phyloP scores from a whole-genome alignment of 2,329 filamentous ascomycete species.

The Neoarthrinium moseri region DNA sequence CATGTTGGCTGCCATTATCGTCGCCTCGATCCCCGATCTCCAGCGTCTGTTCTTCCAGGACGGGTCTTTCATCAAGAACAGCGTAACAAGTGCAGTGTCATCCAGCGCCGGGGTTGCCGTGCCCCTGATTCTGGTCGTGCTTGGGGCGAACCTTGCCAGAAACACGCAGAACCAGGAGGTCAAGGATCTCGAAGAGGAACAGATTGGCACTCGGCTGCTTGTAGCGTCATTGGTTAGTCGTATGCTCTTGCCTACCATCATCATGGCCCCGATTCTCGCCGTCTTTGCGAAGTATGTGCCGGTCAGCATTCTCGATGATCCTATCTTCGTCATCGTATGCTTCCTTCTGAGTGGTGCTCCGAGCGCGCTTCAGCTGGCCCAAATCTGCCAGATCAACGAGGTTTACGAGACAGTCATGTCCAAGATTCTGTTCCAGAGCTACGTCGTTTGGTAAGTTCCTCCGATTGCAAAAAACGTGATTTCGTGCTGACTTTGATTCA shows the following conservation, averaged over 20 bases:
- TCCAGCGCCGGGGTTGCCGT: slow-evolving; percentile 91
- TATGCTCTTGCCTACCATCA: slow-evolving; percentile 86
- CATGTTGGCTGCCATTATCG: slow-evolving; percentile 87
- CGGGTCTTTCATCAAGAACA: slow-evolving; percentile 89
- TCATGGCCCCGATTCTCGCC: slow-evolving; percentile 90
- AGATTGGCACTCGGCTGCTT: slow-evolving; percentile 72
- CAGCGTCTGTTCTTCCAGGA: slow-evolving; percentile 85
- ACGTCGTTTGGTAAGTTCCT: slow-evolving; percentile 78
- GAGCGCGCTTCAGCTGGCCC: slow-evolving; percentile 88
- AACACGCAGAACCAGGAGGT: slow-evolving; percentile 76
- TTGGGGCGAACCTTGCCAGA: slow-evolving; percentile 90
- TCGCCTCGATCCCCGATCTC: slow-evolving; percentile 81
- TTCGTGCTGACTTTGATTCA: slow-evolving; percentile 35
- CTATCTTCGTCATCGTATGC: slow-evolving; percentile 97
- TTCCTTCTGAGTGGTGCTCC: slow-evolving; percentile 94
- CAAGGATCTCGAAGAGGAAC: slow-evolving; percentile 67
- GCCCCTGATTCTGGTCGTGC: slow-evolving; percentile 89
- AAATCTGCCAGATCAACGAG: slow-evolving; percentile 97
- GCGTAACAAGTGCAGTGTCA: slow-evolving; percentile 80
- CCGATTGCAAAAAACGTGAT: background rate
- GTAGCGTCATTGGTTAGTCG: slow-evolving; percentile 82
- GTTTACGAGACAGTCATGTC: slow-evolving; percentile 96
- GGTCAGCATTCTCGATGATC: slow-evolving; percentile 92
- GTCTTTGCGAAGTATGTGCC: slow-evolving; percentile 86
- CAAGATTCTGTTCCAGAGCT: slow-evolving; percentile 90